Percentiles rank a stretch among this genome's conserved stretches.
Evolutionary conservation across 768 basidiomycete genomes (phyloP).

Genomic region (Tulasnella calospora): DNA sequence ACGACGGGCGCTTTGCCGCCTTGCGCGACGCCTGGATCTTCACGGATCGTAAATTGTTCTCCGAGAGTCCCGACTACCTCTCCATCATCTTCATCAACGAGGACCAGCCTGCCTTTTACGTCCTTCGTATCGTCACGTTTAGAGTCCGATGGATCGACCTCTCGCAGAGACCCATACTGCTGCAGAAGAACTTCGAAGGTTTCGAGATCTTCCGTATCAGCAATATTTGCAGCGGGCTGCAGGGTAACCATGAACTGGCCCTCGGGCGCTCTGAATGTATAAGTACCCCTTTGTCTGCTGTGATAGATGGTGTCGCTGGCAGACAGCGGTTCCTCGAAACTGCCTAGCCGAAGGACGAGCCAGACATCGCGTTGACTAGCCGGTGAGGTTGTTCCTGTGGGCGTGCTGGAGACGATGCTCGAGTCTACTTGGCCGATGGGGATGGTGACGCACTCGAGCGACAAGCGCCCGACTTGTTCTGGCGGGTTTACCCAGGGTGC

Average conservation of each 20-base stretch:
- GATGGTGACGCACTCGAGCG: slow-evolving; percentile 59
- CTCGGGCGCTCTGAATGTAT: slow-evolving; percentile 40
- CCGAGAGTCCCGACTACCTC: slow-evolving; percentile 68
- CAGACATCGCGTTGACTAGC: slow-evolving; percentile 53
- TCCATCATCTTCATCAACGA: slow-evolving; percentile 67
- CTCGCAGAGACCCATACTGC: slow-evolving; percentile 50
- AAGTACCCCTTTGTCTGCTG: slow-evolving; percentile 43
- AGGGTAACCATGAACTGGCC: slow-evolving; percentile 32
- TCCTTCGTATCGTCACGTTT: slow-evolving; percentile 30
- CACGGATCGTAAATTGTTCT: slow-evolving; percentile 50
- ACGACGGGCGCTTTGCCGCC: slow-evolving; percentile 61
- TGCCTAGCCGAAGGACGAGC: slow-evolving; percentile 56
- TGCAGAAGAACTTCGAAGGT: slow-evolving; percentile 61
- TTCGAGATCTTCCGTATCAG: slow-evolving; percentile 51
- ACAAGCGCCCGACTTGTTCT: slow-evolving; percentile 44
- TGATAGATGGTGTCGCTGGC: slow-evolving; percentile 49
- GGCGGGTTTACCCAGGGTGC: slow-evolving; percentile 33
- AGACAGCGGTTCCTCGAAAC: slow-evolving; percentile 56
- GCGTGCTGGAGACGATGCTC: slow-evolving; percentile 28
- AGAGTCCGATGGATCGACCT: slow-evolving; percentile 3
- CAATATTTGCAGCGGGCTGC: slow-evolving; percentile 36
- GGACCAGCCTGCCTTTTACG: slow-evolving; percentile 54
- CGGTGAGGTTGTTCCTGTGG: slow-evolving; percentile 31
- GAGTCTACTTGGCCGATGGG: slow-evolving; percentile 39
- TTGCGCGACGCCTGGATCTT: slow-evolving; percentile 52